Conservation (phyloP, 2,329 filamentous ascomycete genomes). For the Clonostachys chloroleuca region DNA sequence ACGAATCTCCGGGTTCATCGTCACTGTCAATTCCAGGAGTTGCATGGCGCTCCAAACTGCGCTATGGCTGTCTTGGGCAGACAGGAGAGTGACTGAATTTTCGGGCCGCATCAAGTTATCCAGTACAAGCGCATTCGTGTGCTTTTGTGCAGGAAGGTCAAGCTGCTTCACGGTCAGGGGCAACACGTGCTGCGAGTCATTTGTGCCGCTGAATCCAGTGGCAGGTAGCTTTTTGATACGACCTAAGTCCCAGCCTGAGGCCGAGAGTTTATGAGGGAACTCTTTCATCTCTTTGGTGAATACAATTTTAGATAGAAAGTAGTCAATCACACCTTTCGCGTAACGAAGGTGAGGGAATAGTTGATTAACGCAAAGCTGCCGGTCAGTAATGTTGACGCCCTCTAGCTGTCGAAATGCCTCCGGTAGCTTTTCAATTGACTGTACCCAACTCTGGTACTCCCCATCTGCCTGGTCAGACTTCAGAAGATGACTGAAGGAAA, state of each 20-base stretch:
- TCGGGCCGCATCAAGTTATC: constrained; percentile 48
- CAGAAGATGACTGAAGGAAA: constrained; percentile 43
- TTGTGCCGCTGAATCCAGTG: constrained; percentile 70
- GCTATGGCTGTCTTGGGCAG: constrained; percentile 17
- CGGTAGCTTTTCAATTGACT: constrained; percentile 32
- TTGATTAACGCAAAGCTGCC: constrained; percentile 34
- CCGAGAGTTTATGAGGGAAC: constrained; percentile 58
- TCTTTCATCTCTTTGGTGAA: constrained; percentile 63
- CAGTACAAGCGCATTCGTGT: constrained; percentile 62
- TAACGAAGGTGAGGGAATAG: constrained; percentile 47
- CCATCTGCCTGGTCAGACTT: constrained; percentile 51
- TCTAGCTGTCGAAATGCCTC: constrained; percentile 45
- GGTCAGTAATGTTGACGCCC: constrained; percentile 55
- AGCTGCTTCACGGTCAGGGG: constrained; percentile 58
- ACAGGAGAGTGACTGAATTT: constrained; percentile 29
- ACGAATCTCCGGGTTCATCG: constrained; percentile 26
- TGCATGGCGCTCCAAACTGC: not conserved
- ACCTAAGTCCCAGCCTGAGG: constrained; percentile 62
- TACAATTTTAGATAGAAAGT: constrained; percentile 59
- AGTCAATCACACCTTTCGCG: constrained; percentile 47
- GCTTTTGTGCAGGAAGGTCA: constrained; percentile 48
- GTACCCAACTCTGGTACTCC: constrained; percentile 48
- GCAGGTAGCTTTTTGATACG: constrained; percentile 28
- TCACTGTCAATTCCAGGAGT: not conserved
- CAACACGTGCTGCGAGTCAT: constrained; percentile 56